phyloP scores from a whole-genome alignment of 805 yeast genomes.

The Vanderwaltozyma polyspora region DNA sequence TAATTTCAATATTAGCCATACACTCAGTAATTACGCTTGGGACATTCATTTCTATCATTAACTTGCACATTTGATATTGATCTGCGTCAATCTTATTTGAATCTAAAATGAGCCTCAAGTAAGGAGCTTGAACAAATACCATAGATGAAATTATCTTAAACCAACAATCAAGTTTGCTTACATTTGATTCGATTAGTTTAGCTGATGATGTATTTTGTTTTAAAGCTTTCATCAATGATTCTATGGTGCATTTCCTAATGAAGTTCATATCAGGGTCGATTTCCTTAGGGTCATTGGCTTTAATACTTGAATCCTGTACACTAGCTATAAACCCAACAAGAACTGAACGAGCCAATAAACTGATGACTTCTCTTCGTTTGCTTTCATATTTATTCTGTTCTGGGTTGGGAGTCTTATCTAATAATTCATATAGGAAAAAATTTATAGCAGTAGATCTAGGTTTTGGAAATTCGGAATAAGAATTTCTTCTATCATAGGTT shows the following conservation, averaged over 20 bases:
- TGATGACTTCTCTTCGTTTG: slow-evolving; percentile 43
- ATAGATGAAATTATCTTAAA: slow-evolving; percentile 20
- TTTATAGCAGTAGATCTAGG: slow-evolving; percentile 73
- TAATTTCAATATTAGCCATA: slow-evolving; percentile 58
- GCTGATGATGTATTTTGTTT: slow-evolving; percentile 34
- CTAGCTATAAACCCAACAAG: slow-evolving; percentile 55
- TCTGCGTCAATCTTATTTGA: slow-evolving; percentile 44
- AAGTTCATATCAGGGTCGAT: slow-evolving; percentile 62
- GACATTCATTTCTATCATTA: slow-evolving; percentile 57
- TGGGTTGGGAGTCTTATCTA: slow-evolving; percentile 40
- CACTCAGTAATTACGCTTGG: slow-evolving; percentile 47
- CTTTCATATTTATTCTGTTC: slow-evolving; percentile 29
- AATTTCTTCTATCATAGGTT: slow-evolving; percentile 55
- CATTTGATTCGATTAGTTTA: slow-evolving; percentile 17
- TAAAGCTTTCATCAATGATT: slow-evolving; percentile 50
- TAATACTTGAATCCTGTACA: slow-evolving; percentile 34
- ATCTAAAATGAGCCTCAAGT: slow-evolving; percentile 34
- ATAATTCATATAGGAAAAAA: slow-evolving; percentile 61
- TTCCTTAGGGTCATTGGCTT: slow-evolving; percentile 34
- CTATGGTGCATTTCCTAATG: slow-evolving; percentile 64
- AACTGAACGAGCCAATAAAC: slow-evolving; percentile 51
- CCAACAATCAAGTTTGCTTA: slow-evolving; percentile 23
- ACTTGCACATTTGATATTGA: slow-evolving; percentile 49
- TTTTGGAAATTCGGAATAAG: slow-evolving; percentile 34
- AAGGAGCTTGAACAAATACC: slow-evolving; percentile 23